phyloP scores from a whole-genome alignment of 345 rosid species.

The Pugionium cornutum region DNA sequence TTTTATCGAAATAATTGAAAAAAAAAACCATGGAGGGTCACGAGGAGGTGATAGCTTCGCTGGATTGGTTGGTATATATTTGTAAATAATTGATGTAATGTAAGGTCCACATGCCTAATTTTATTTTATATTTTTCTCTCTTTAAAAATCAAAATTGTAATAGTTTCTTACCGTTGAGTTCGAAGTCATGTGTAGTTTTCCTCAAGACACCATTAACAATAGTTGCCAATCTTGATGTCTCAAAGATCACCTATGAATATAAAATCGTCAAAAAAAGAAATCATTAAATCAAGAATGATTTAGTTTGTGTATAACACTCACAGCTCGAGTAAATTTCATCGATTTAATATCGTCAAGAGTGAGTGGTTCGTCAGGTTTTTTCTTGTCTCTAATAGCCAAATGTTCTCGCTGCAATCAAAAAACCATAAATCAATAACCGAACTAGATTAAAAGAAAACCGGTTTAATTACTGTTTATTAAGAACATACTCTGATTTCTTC shows the following conservation, averaged over 20 bases:
- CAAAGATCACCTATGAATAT: constrained; percentile 60
- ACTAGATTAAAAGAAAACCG: neutral
- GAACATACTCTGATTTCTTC: constrained; percentile 67
- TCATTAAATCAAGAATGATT: neutral
- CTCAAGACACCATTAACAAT: constrained; percentile 81
- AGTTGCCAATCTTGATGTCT: constrained; percentile 81
- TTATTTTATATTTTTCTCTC: neutral
- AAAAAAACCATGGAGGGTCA: constrained; percentile 48
- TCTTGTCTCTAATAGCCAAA: constrained; percentile 58
- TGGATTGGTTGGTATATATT: constrained; percentile 59
- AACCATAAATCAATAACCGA: constrained; percentile 7
- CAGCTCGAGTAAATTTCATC: constrained; percentile 89
- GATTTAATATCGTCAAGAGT: constrained; percentile 65
- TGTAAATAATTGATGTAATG: constrained; percentile 54
- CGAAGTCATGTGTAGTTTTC: constrained; percentile 74
- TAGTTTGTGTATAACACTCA: constrained; percentile 39
- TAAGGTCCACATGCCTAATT: constrained; percentile 54
- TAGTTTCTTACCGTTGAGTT: constrained; percentile 62
- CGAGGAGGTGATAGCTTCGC: constrained; percentile 53
- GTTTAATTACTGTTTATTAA: neutral
- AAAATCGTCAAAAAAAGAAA: constrained; percentile 19
- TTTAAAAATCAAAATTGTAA: neutral
- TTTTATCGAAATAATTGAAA: constrained; percentile 45
- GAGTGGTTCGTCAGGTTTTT: constrained; percentile 67
- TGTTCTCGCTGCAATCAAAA: constrained; percentile 69